Conservation (phyloP, 2,329 filamentous ascomycete genomes). For the Helminthosporium solani region DNA sequence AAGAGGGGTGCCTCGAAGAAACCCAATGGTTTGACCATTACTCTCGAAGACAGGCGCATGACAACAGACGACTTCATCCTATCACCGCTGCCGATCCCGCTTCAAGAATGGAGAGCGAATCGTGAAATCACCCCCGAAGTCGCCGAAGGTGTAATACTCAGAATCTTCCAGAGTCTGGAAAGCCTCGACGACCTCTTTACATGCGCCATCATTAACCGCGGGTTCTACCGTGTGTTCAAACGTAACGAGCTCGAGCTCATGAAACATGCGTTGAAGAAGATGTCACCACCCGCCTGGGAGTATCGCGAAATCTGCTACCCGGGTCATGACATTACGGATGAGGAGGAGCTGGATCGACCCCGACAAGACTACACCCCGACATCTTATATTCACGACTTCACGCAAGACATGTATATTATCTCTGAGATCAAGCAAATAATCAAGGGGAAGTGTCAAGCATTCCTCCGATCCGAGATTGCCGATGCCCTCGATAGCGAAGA, state of each 20-base stretch:
- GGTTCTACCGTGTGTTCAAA: constrained; percentile 61
- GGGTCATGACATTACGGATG: constrained; percentile 45
- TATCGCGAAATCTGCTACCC: constrained; percentile 59
- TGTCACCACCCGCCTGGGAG: constrained; percentile 62
- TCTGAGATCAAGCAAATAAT: constrained; percentile 58
- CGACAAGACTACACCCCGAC: constrained; percentile 56
- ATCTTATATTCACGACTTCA: constrained; percentile 54
- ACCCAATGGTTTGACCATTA: constrained; percentile 23
- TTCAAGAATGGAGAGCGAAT: constrained; percentile 17
- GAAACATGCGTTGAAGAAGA: constrained; percentile 52
- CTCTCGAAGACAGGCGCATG: constrained; percentile 20
- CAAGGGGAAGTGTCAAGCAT: constrained; percentile 55
- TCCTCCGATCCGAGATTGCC: constrained; percentile 58
- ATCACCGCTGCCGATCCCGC: constrained; percentile 18
- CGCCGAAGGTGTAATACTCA: constrained; percentile 53
- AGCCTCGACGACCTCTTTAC: constrained; percentile 58
- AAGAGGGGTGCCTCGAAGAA: constrained; percentile 19
- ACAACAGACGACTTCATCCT: constrained; percentile 21
- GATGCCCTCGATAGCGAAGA: constrained; percentile 53
- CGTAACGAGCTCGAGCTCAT: constrained; percentile 57
- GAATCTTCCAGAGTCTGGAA: constrained; percentile 53
- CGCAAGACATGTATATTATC: constrained; percentile 55
- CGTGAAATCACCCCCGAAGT: constrained; percentile 44
- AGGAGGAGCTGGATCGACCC: constrained; percentile 45
- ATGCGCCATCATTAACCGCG: constrained; percentile 55